Evolutionary conservation across 345 rosid genomes (phyloP).

Genomic region (Murraya koenigii): DNA sequence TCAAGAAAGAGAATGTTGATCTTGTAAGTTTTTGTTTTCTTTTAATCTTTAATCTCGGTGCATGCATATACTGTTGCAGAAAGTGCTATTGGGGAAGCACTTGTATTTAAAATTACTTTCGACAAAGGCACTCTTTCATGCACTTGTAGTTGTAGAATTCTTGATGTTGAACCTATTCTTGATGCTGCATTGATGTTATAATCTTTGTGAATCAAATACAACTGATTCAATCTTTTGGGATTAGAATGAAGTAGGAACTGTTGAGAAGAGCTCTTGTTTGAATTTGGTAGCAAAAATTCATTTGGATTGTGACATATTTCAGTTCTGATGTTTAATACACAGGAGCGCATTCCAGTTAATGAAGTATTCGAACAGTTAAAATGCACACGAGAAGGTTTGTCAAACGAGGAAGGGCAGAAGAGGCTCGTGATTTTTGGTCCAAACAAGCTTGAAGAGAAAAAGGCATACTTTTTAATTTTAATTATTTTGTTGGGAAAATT

Average conservation of each 20-base stretch:
- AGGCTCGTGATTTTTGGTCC: conserved; percentile 78
- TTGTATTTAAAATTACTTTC: background rate
- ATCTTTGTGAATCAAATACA: background rate
- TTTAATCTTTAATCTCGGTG: too few relatives aligned
- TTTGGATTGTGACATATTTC: background rate
- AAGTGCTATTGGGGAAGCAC: background rate
- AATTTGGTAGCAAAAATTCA: background rate
- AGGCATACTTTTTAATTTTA: conserved; percentile 15
- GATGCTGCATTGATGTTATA: background rate
- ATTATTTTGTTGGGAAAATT: background rate
- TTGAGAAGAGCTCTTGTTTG: background rate
- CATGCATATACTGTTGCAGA: background rate
- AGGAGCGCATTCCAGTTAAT: conserved; percentile 81
- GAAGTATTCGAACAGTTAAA: conserved; percentile 85
- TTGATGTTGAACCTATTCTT: background rate
- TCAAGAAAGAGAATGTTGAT: conserved; percentile 56
- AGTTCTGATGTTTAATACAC: background rate
- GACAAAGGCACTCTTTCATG: background rate
- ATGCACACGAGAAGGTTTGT: conserved; percentile 76
- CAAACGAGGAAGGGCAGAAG: conserved; percentile 68
- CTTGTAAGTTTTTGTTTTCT: conserved; percentile 33
- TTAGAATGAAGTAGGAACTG: background rate
- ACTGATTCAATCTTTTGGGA: background rate
- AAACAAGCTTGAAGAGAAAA: conserved; percentile 95
- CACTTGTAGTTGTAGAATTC: background rate